Conservation (phyloP, 2,329 filamentous ascomycete species). For the Sporothrix schenckii region DNA sequence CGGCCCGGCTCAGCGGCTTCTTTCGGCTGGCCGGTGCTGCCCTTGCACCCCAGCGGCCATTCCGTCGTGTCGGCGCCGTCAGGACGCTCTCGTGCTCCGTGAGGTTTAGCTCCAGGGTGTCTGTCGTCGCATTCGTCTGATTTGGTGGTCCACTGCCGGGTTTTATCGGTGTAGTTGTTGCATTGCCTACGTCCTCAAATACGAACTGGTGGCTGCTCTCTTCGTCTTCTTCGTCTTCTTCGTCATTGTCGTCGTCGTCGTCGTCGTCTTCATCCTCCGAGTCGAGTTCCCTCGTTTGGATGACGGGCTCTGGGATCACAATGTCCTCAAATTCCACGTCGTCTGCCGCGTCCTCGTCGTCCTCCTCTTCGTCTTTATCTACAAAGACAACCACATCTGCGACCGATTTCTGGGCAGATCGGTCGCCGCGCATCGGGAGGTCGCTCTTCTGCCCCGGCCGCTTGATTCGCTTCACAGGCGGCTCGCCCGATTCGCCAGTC, state of each 20-base stretch:
- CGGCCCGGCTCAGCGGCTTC: conserved; percentile 58
- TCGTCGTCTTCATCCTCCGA: conserved; percentile 36
- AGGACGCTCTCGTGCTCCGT: conserved; percentile 50
- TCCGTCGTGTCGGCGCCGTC: conserved; percentile 38
- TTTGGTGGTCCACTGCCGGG: not conserved
- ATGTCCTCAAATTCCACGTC: conserved; percentile 38
- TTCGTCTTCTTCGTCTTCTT: conserved; percentile 23
- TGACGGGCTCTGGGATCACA: conserved; percentile 35
- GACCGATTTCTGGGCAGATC: not conserved
- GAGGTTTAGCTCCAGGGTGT: conserved; percentile 57
- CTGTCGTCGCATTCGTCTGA: not conserved
- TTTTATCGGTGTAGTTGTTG: not conserved
- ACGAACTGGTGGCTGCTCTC: conserved; percentile 30
- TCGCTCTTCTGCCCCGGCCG: conserved; percentile 36
- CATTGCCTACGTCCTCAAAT: conserved; percentile 32
- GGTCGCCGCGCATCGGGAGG: not conserved
- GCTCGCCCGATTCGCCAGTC: conserved; percentile 13
- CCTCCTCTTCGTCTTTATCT: conserved; percentile 28
- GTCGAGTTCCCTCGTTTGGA: conserved; percentile 36
- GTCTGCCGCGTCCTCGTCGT: conserved; percentile 36
- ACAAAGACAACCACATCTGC: not conserved
- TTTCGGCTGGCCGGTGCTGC: conserved; percentile 46
- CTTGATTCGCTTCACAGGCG: conserved; percentile 36
- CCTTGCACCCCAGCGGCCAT: conserved; percentile 41
- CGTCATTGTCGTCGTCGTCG: conserved; percentile 32